These are phyloP conservation scores for Kazachstania taianensis DNA, from an alignment of 805 yeast species.

Conservation along the genomic window DNA sequence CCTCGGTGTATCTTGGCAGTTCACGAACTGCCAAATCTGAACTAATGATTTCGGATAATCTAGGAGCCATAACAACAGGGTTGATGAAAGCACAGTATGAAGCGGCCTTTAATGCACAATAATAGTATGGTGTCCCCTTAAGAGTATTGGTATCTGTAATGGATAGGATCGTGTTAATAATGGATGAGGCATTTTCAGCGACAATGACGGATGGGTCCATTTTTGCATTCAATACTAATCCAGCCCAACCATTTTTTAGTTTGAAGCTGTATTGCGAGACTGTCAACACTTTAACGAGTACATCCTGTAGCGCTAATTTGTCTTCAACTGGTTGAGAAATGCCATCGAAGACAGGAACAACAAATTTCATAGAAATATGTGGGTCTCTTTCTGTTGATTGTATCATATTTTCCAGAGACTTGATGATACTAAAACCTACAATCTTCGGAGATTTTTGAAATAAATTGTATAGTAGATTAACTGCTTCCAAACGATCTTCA, in stretches of 20 bases:
- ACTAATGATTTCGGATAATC: conserved; percentile 35
- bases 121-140: conserved; percentile 25
- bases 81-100: conserved; percentile 45
- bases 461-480: conserved; percentile 26
- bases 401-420: conserved; percentile 32
- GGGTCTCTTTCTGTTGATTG: conserved; percentile 10
- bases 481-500: conserved; percentile 29
- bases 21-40: conserved; percentile 33
- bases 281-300: conserved; percentile 34
- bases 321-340: conserved; percentile 29
- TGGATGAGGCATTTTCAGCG: conserved; percentile 17
- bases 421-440: conserved; percentile 36
- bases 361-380: conserved; percentile 20
- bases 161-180: conserved; percentile 13
- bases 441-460: conserved; percentile 30
- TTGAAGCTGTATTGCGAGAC: conserved; percentile 37
- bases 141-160: conserved; percentile 12
- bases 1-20: conserved; percentile 35
- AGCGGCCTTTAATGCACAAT: conserved; percentile 43
- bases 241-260: conserved; percentile 62
- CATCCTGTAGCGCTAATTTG: conserved; percentile 19
- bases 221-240: conserved; percentile 47
- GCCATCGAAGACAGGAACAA: conserved; percentile 31
- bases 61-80: conserved; percentile 47
- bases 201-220: conserved; percentile 59